Evolutionary conservation across 805 yeast genomes (phyloP), one percentile per base, ranked within the genome.

Genomic region (Candida methanosorbosa): DNA sequence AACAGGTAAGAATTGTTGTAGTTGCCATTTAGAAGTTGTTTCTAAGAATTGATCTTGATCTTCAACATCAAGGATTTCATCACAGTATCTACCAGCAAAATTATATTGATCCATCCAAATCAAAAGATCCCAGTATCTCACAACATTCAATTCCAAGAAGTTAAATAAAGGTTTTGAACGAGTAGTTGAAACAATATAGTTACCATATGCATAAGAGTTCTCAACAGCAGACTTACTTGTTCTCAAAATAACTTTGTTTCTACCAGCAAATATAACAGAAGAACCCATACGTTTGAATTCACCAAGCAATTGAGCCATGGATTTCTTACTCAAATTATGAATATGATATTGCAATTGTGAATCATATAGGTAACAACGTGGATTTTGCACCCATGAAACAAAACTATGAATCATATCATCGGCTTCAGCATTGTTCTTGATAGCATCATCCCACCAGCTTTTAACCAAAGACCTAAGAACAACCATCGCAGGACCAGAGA

Each of bases 61-160:
- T 17, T 31, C 44, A 14, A 66, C 69, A 3, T 59, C 64, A 4
- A 66, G 57, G 33, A 74, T 69, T 35, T 63, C 63, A 15, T 49
- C 47, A 46, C 78, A 71, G 39, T 63, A 64, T 33, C 77, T 56
- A 6, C 98, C 99, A 29, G 94, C 82, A 56, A 68, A 87, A 50
- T 92, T 92, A 48, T 73, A 75, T 45, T 81, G 78, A 53, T 92
- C 96, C 94, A 90, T 83, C 97, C 97, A 94, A 2, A 92, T 61
- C 42, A 92, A 61, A n/a, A 81, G 50, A 54, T 92, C 97, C 98
- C 98, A 92, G 51, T 84, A 87, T 48, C 75, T 77, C 11, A 65
- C 69, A 28, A 90, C 79, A 16, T 63, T 60, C 43, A 92, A 58
- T 45, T 88, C 97, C 44, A 92, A 61, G 53, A 77, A 87, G 44